phyloP scores from a whole-genome alignment of 2,329 filamentous ascomycete species.

The Xylariaceae sp. region DNA sequence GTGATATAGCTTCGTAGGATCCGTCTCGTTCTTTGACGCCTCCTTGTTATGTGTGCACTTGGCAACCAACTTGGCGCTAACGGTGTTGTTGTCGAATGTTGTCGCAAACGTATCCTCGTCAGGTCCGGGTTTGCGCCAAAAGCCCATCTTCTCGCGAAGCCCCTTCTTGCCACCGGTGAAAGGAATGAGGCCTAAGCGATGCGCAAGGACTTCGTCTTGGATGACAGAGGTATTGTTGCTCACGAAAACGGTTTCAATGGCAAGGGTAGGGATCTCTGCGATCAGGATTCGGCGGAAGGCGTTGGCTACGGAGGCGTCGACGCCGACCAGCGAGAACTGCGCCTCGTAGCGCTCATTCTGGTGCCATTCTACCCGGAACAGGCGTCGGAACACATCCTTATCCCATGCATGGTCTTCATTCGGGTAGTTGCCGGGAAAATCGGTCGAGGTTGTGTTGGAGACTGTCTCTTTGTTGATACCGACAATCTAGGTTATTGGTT shows the following conservation, averaged over 20 bases:
- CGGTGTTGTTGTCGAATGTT: slow-evolving; percentile 78
- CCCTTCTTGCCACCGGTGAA: slow-evolving; percentile 76
- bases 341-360: slow-evolving; percentile 72
- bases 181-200: slow-evolving; percentile 85
- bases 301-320: slow-evolving; percentile 92
- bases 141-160: slow-evolving; percentile 72
- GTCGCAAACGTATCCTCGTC: slow-evolving; percentile 58
- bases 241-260: slow-evolving; percentile 90
- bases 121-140: slow-evolving; percentile 67
- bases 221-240: slow-evolving; percentile 97
- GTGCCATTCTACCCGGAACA: slow-evolving; percentile 76
- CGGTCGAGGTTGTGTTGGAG: slow-evolving; percentile 80
- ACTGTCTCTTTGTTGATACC: slow-evolving; percentile 87
- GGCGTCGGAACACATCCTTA: slow-evolving; percentile 65
- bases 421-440: slow-evolving; percentile 87
- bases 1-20: slow-evolving; percentile 80
- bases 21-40: slow-evolving; percentile 67
- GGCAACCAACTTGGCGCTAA: slow-evolving; percentile 71
- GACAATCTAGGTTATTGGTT: slow-evolving; percentile 58
- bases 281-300: slow-evolving; percentile 96
- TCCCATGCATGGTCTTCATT: slow-evolving; percentile 84
- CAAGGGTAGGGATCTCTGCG: slow-evolving; percentile 88
- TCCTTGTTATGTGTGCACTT: slow-evolving; percentile 76
- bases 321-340: slow-evolving; percentile 84
- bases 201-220: slow-evolving; percentile 92